Conservation (phyloP, 352 stramenopile species). For the Phytophthora meadii region DNA sequence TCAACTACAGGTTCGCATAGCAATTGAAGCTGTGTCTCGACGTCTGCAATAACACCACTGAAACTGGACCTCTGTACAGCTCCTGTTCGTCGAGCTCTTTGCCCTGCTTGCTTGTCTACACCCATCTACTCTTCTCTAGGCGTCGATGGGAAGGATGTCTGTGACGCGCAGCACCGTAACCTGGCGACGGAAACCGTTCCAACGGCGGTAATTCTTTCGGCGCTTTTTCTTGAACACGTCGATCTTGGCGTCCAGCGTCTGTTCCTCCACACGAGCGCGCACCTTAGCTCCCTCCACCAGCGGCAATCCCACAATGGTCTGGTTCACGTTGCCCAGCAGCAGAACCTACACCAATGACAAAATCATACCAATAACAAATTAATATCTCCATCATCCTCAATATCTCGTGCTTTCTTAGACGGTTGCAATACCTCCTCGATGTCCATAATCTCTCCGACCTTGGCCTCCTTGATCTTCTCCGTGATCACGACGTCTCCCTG, state of each 20-base stretch:
- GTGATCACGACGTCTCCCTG: slow-evolving; percentile 84
- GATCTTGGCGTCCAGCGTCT: slow-evolving; percentile 89
- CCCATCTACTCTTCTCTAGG: slow-evolving; percentile 18
- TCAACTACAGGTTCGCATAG: not conserved
- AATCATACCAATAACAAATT: not conserved
- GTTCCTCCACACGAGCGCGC: slow-evolving; percentile 83
- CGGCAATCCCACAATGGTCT: slow-evolving; percentile 82
- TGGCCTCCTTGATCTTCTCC: slow-evolving; percentile 88
- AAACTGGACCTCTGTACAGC: not conserved
- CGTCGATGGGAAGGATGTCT: slow-evolving; percentile 72
- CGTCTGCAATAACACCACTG: not conserved
- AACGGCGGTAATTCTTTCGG: slow-evolving; percentile 91
- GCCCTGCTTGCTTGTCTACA: slow-evolving; percentile 9
- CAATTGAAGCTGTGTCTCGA: not conserved
- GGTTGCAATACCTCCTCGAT: slow-evolving; percentile 64
- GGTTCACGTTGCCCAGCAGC: slow-evolving; percentile 83
- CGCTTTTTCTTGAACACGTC: slow-evolving; percentile 93
- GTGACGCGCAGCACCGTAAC: slow-evolving; percentile 87
- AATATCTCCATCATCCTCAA: not conserved
- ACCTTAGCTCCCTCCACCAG: slow-evolving; percentile 77
- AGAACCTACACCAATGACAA: slow-evolving; percentile 52
- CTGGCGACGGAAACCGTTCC: slow-evolving; percentile 88
- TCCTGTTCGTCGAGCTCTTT: slow-evolving; percentile 7
- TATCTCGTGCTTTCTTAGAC: slow-evolving; percentile 2
- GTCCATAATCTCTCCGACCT: slow-evolving; percentile 87